Conservation (phyloP, 2,329 filamentous ascomycete genomes). For the Calonectria leucothoes region DNA sequence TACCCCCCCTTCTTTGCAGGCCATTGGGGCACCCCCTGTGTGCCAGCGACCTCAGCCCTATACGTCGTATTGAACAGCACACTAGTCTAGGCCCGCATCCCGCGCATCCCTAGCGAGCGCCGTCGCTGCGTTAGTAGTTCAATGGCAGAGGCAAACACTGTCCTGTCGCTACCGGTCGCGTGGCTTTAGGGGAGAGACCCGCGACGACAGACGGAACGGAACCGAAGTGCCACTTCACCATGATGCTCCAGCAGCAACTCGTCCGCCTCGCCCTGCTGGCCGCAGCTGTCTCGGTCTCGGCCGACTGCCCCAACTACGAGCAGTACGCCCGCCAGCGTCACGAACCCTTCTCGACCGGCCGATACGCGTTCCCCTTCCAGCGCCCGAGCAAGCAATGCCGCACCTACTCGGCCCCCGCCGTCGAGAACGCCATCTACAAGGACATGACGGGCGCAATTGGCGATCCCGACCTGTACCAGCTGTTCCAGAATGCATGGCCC, state of each 20-base stretch:
- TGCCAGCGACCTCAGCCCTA: conserved; percentile 6
- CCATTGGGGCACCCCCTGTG: neutral
- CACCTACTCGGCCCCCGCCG: conserved; percentile 80
- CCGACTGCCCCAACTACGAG: conserved; percentile 50
- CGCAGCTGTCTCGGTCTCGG: conserved; percentile 34
- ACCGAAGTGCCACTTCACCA: neutral
- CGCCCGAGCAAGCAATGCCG: conserved; percentile 81
- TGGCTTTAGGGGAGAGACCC: neutral
- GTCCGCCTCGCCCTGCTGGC: conserved; percentile 17
- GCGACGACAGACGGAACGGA: neutral
- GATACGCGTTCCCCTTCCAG: conserved; percentile 82
- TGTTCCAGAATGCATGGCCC: conserved; percentile 80
- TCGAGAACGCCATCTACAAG: conserved; percentile 77
- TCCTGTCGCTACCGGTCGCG: neutral
- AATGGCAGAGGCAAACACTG: neutral
- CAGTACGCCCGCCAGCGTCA: conserved; percentile 58
- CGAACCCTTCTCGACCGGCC: conserved; percentile 80
- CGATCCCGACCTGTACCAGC: conserved; percentile 79
- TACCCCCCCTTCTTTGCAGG: neutral
- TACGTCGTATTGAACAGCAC: neutral
- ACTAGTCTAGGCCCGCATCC: neutral
- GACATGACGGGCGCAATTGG: conserved; percentile 76
- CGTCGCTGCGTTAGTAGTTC: neutral
- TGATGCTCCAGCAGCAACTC: conserved; percentile 19
- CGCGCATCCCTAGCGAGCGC: neutral